phyloP scores from a whole-genome alignment of 2,329 filamentous ascomycete genomes.

The Trichoderma semiorbis region DNA sequence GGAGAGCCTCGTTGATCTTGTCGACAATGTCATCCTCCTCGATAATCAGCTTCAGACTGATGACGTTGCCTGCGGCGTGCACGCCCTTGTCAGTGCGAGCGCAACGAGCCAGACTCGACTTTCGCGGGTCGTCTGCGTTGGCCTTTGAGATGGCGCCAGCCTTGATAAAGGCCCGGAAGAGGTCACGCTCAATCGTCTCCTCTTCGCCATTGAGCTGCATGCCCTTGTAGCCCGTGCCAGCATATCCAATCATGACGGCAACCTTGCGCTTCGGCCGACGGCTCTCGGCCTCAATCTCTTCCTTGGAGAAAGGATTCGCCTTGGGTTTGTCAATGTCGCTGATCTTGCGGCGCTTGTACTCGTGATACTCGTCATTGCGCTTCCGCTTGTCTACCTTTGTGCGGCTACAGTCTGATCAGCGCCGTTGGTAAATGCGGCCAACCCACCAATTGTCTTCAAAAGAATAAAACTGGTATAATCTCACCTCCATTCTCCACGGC shows the following conservation, averaged over 20 bases:
- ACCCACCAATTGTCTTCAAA: background rate
- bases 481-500: slow-evolving; percentile 28
- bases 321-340: slow-evolving; percentile 31
- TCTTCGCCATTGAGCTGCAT: slow-evolving; percentile 85
- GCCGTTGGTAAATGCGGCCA: slow-evolving; percentile 26
- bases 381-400: slow-evolving; percentile 38
- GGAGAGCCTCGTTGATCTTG: slow-evolving; percentile 84
- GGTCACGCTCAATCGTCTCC: slow-evolving; percentile 92
- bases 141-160: slow-evolving; percentile 94
- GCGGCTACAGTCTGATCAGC: slow-evolving; percentile 37
- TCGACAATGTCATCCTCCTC: slow-evolving; percentile 84
- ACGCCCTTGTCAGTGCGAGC: slow-evolving; percentile 97
- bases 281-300: slow-evolving; percentile 84
- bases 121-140: slow-evolving; percentile 94
- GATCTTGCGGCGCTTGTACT: slow-evolving; percentile 42
- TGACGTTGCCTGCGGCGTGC: slow-evolving; percentile 91
- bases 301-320: slow-evolving; percentile 57
- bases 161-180: slow-evolving; percentile 87
- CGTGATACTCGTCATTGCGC: slow-evolving; percentile 39
- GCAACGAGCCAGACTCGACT: slow-evolving; percentile 89
- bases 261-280: slow-evolving; percentile 93
- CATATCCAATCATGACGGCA: slow-evolving; percentile 91
- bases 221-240: slow-evolving; percentile 92
- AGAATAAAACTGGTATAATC: slow-evolving; percentile 17
- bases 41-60: slow-evolving; percentile 92